These are phyloP conservation scores for Pholiota conissans DNA, from an alignment of 768 basidiomycete genomes.

Conservation along the genomic window DNA sequence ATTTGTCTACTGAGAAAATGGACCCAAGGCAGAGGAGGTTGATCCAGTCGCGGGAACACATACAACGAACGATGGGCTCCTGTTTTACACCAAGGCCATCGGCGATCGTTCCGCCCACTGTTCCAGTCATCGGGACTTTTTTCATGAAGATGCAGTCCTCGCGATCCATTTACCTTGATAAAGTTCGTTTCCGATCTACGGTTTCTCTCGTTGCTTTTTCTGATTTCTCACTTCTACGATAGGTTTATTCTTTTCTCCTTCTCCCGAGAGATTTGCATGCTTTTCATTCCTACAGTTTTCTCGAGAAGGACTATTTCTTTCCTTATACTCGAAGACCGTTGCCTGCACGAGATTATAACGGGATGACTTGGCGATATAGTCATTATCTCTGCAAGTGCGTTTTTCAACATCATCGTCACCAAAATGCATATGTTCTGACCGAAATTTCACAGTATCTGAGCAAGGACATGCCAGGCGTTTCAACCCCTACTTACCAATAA, in stretches of 20 bases:
- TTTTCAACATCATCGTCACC: neutral
- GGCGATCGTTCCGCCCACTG: slow-evolving; percentile 6
- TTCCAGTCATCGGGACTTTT: neutral
- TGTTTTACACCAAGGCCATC: slow-evolving; percentile 19
- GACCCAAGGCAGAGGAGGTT: slow-evolving; percentile 3
- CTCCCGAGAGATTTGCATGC: slow-evolving; percentile 51
- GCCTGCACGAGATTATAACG: slow-evolving; percentile 72
- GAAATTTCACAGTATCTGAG: slow-evolving; percentile 59
- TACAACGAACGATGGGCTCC: slow-evolving; percentile 16
- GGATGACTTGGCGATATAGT: slow-evolving; percentile 62
- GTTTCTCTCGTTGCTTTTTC: slow-evolving; percentile 55
- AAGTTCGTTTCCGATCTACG: slow-evolving; percentile 52
- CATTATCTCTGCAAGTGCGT: slow-evolving; percentile 63
- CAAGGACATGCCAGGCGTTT: slow-evolving; percentile 79
- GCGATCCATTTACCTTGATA: slow-evolving; percentile 33
- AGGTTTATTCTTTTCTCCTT: slow-evolving; percentile 64
- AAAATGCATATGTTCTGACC: slow-evolving; percentile 5
- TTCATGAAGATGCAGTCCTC: slow-evolving; percentile 2
- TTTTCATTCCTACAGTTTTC: slow-evolving; percentile 46
- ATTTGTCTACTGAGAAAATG: slow-evolving; percentile 12
- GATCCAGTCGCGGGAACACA: neutral
- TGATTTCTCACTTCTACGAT: slow-evolving; percentile 65
- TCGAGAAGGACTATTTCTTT: slow-evolving; percentile 66
- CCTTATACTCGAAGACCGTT: slow-evolving; percentile 66
- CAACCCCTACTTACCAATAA: slow-evolving; percentile 74